These are phyloP conservation scores for Protomyces pachydermus DNA, from an alignment of 1,139 yeast genomes.

Conservation along the genomic window DNA sequence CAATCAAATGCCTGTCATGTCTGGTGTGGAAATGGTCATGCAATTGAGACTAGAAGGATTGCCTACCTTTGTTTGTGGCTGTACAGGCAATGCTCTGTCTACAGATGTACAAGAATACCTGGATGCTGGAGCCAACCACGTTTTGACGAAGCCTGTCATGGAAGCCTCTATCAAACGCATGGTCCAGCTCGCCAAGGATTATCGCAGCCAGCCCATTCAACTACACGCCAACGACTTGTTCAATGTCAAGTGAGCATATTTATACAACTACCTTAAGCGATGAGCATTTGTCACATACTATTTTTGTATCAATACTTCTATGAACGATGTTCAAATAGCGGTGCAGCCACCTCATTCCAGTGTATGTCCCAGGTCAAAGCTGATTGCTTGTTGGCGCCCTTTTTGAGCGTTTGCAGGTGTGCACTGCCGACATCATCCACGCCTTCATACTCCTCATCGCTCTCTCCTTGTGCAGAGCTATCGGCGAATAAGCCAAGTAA, in stretches of 20 bases:
- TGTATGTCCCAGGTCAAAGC: conserved; percentile 65
- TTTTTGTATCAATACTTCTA: not conserved
- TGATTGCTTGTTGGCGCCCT: conserved; percentile 71
- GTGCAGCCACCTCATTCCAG: conserved; percentile 47
- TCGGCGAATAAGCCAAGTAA: conserved; percentile 49
- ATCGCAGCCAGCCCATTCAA: conserved; percentile 3
- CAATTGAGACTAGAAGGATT: conserved; percentile 12
- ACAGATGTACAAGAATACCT: conserved; percentile 21
- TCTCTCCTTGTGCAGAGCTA: conserved; percentile 32
- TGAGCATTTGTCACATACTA: not conserved
- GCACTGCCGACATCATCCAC: not conserved
- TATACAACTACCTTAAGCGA: not conserved
- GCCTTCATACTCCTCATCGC: not conserved
- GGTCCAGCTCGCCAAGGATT: conserved; percentile 5
- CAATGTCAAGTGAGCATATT: not conserved
- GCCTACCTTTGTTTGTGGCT: conserved; percentile 18
- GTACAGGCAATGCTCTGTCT: conserved; percentile 23
- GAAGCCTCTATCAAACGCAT: conserved; percentile 11
- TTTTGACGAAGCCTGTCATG: conserved; percentile 26
- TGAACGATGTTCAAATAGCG: not conserved
- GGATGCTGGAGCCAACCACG: conserved; percentile 20
- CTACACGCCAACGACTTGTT: not conserved
- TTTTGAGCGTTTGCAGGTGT: conserved; percentile 44
- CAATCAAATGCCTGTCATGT: conserved; percentile 26
- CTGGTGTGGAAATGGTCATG: conserved; percentile 25